Evolutionary conservation across 495 filamentous ascomycete species (phyloP).

Genomic region (Penicillium cosmopolitanum): DNA sequence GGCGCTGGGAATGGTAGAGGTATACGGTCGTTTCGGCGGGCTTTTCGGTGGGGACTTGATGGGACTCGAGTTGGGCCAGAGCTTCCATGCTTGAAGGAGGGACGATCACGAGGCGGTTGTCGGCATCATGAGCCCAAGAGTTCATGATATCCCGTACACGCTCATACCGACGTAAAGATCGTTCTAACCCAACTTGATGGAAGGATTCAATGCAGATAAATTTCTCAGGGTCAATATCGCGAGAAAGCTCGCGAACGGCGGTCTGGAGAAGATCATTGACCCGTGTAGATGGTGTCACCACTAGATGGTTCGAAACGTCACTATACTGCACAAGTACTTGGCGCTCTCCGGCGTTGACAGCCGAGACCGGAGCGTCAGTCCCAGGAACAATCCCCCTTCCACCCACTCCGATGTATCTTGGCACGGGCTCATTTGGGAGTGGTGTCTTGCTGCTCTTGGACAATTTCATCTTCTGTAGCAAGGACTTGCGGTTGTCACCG

Average conservation of each 20-base stretch:
- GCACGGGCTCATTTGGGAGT: constrained; percentile 11
- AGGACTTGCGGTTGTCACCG: constrained; percentile 25
- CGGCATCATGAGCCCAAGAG: constrained; percentile 81
- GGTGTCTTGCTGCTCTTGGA: constrained; percentile 25
- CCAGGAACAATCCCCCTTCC: constrained; percentile 60
- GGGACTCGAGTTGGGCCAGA: constrained; percentile 52
- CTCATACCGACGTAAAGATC: constrained; percentile 85
- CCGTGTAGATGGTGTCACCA: constrained; percentile 75
- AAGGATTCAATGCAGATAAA: constrained; percentile 79
- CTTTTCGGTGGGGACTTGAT: constrained; percentile 57
- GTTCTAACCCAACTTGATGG: constrained; percentile 73
- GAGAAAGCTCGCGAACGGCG: constrained; percentile 56
- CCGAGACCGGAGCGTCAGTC: constrained; percentile 80
- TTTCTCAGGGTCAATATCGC: constrained; percentile 59
- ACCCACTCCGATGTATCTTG: constrained; percentile 38
- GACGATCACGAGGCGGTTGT: constrained; percentile 69
- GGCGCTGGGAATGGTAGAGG: constrained; percentile 78
- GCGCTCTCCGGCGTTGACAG: constrained; percentile 79
- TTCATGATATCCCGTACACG: constrained; percentile 86
- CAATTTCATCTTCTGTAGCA: constrained; percentile 32
- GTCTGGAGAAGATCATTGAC: constrained; percentile 68
- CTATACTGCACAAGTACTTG: constrained; percentile 70
- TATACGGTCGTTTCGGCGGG: constrained; percentile 66
- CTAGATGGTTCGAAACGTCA: constrained; percentile 62
- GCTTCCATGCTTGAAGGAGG: constrained; percentile 49